Percentiles rank a stretch among this genome's conserved stretches.
Conservation (phyloP, 73 alveolate genomes). For the Durusdinium trenchii region DNA sequence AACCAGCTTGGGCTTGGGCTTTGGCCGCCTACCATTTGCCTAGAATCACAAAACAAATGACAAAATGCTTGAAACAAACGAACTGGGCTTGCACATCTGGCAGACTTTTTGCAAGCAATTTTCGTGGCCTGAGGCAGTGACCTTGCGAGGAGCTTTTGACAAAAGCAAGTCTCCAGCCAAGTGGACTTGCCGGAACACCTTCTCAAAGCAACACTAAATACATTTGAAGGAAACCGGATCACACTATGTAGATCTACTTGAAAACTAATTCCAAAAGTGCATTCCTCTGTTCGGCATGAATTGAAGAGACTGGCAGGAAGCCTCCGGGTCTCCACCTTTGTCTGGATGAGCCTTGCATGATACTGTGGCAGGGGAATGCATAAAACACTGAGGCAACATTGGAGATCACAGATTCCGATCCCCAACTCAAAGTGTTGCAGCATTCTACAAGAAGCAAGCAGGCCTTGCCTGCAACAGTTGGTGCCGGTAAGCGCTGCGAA, state of each 20-base stretch:
- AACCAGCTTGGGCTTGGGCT: conserved; percentile 15
- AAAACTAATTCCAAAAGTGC: background rate
- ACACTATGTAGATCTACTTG: background rate
- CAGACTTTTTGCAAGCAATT: background rate
- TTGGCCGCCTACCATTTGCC: conserved; percentile 5
- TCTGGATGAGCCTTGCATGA: conserved; percentile 79
- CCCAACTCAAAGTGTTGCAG: background rate
- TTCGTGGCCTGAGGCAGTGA: background rate
- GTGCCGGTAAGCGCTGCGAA: conserved; percentile 55
- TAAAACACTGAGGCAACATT: background rate
- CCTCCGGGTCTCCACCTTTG: conserved; percentile 87
- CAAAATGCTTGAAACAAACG: background rate
- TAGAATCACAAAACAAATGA: background rate
- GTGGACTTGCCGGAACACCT: conserved; percentile 79
- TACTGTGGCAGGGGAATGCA: background rate
- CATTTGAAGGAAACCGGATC: background rate
- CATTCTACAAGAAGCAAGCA: background rate
- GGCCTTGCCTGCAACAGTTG: conserved; percentile 7
- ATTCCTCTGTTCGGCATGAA: background rate
- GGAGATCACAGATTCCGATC: too few relatives aligned
- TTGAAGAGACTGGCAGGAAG: background rate
- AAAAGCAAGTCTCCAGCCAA: conserved; percentile 63
- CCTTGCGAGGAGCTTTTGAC: background rate
- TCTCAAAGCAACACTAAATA: background rate
- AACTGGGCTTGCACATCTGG: background rate